Evolutionary conservation across 2,329 filamentous ascomycete genomes (phyloP), one percentile per base, ranked within the genome.

Genomic region (Nannizzia gypsea): DNA sequence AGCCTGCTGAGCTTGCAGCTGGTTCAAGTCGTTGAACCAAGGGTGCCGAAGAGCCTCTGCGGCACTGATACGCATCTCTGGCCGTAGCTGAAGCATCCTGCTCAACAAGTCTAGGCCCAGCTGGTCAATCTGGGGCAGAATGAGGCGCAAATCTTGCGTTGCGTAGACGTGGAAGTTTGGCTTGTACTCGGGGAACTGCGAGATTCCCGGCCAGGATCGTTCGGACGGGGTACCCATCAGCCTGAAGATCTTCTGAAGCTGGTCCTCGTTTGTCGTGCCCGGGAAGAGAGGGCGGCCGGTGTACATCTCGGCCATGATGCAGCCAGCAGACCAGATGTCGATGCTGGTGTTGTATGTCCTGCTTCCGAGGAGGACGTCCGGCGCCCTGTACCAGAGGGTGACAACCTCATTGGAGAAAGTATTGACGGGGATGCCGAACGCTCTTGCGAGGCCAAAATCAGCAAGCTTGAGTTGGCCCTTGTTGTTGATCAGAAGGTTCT

Each of bases 241-340:
- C 62, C 93, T 84, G 81, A 99, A 99, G 73, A 99, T 99, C 72
- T 95, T 90, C 64, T 95, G 82, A 57, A 97, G 85, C 73, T 99
- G 93, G 71, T 99, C 93, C 74, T 99, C 93, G 72, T 99, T 99
- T 40, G 93, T 96, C 1, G 93, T 99, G 61, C 93, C 93, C 0
- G 93, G 93, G 77, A 99, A 99, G 5, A 99, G 81, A 0, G 93
- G 93, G 17, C 93, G 83, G 3, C 93, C 93, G 0, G 92, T 96
- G 74, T 95, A 97, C 90, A 99, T 96, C 76, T 99, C 93, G 8
- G 93, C 93, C 93, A 99, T 97, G 79, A 99, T 99, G 74, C 93
- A 99, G 60, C 93, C 93, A 5, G 93, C 93, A 5, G 90, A 96
- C 93, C 93, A 99, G 71, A 99, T 97, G 70, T 99, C 93, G 73